These are phyloP conservation scores for Jaltomata sinuosa DNA, from an alignment of 257 asterid species.

Conservation along the genomic window DNA sequence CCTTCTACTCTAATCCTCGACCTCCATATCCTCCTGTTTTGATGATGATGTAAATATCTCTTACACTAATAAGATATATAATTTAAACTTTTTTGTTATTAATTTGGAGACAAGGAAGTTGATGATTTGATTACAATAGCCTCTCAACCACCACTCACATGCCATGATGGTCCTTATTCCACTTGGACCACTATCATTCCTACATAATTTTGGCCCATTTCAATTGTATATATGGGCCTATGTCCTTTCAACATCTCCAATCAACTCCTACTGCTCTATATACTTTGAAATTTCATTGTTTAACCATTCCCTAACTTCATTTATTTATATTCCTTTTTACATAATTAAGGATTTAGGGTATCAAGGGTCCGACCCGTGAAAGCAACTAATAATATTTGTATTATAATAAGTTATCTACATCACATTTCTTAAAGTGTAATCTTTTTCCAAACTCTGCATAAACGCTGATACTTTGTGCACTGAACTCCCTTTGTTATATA, in stretches of 20 bases:
- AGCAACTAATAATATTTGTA: neutral
- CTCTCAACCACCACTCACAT: neutral
- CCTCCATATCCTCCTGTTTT: no score
- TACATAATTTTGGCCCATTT: neutral
- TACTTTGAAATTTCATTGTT: neutral
- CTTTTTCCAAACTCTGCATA: accelerated
- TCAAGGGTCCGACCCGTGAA: accelerated
- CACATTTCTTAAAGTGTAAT: neutral
- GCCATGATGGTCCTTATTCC: neutral
- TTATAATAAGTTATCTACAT: neutral
- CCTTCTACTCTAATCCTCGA: neutral
- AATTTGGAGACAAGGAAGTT: neutral
- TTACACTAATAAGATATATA: no score
- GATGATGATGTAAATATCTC: no score
- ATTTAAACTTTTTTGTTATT: neutral
- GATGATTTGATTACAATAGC: neutral
- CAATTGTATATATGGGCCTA: neutral
- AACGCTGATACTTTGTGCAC: neutral
- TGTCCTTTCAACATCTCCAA: neutral
- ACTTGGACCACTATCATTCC: neutral
- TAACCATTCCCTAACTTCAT: neutral
- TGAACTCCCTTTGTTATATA: neutral
- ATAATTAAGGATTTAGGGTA: neutral
- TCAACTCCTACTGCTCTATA: neutral
- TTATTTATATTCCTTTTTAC: neutral